Evolutionary conservation across 1,284 basidiomycete species (phyloP), one percentile per base, ranked within the genome.

Genomic region (Pseudozyma flocculosa): DNA sequence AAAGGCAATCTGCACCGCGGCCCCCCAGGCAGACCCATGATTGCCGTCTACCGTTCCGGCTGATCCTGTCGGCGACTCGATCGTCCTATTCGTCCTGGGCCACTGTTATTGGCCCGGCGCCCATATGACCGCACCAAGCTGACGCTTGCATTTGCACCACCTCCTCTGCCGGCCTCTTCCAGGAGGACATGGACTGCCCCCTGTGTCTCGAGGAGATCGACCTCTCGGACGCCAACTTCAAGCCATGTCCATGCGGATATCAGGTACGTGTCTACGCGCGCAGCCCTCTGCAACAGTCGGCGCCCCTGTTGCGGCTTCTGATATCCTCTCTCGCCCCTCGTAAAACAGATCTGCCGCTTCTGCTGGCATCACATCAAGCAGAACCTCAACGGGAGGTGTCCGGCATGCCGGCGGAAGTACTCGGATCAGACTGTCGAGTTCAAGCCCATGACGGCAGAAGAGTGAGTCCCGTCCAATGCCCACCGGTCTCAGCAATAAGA

Each of bases 331-430:
- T n/a, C n/a, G n/a, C n/a, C n/a, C n/a, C n/a, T n/a, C n/a, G n/a
- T n/a, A n/a, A n/a, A n/a, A n/a, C n/a, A 97, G 92, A 93, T 99
- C 71, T 99, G 95, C 79, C 89, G 93, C 57, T 99, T 99, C 82
- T 99, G 95, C 80, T 98, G 93, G 87, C 91, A 97, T 81, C 92
- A 97, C 81, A 94, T 96, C 84, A 89, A 90, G 82, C 86, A 92
- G 82, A 90, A 95, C 80, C 83, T 95, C 56, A 98, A 98, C 79
- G 88, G 93, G 61, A 86, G 92, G 49, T 99, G 95, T 79, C 95
- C 95, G 37, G 95, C 95, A 32, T 99, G 95, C 81, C 85, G 95
- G 75, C 84, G 93, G 71, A 85, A 89, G 65, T 99, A 98, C 78
- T 89, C 90, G 23, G 90, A 96, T 68, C 89, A 94, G 56, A 85